Percentiles rank a stretch among this genome's conserved stretches.
Conservation (phyloP, 2,329 filamentous ascomycete species). For the Fusarium drepaniforme region DNA sequence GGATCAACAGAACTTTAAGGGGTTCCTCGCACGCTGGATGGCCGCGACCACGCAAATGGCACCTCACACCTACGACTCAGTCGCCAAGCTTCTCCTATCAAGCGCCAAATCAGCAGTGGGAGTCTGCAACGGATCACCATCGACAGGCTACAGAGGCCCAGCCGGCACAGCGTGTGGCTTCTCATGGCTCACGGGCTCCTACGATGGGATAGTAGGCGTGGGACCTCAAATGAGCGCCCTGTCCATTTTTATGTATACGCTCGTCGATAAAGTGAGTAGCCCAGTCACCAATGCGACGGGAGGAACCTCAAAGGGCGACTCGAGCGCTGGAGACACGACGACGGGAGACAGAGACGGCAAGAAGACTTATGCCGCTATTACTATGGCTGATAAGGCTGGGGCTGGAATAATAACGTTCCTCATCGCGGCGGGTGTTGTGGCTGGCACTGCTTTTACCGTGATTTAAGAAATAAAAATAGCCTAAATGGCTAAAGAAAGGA, state of each 20-base stretch:
- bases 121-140: conserved; percentile 62
- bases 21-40: conserved; percentile 78
- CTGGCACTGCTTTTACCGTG: conserved; percentile 56
- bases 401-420: conserved; percentile 68
- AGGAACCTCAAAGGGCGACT: conserved; percentile 68
- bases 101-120: conserved; percentile 65
- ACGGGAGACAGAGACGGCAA: conserved; percentile 43
- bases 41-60: conserved; percentile 67
- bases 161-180: conserved; percentile 76
- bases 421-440: conserved; percentile 61
- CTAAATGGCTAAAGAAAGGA: background rate
- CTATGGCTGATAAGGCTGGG: conserved; percentile 63
- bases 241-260: conserved; percentile 71
- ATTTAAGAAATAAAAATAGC: background rate
- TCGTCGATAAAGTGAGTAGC: conserved; percentile 57
- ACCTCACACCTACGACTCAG: conserved; percentile 61
- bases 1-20: conserved; percentile 83
- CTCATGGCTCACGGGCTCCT: conserved; percentile 68
- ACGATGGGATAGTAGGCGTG: conserved; percentile 72
- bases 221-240: conserved; percentile 79
- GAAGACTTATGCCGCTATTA: conserved; percentile 51
- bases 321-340: conserved; percentile 56
- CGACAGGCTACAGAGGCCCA: conserved; percentile 61
- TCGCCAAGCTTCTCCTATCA: conserved; percentile 64
- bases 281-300: conserved; percentile 68